Evolutionary conservation across 257 asterid genomes (phyloP).

Genomic region (Coffea canephora): DNA sequence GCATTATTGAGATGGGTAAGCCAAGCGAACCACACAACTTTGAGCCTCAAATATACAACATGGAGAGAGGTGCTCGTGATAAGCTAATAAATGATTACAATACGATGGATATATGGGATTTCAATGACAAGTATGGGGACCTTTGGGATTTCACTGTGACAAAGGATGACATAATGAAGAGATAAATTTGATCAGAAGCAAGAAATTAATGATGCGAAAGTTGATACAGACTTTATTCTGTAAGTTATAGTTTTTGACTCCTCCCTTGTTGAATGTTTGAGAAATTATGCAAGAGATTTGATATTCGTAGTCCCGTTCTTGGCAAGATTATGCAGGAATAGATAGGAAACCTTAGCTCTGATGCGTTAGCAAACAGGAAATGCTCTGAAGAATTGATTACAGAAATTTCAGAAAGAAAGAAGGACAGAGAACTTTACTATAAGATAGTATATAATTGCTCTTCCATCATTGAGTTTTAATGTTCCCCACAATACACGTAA

Average conservation of each 20-base stretch:
- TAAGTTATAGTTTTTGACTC: neutral
- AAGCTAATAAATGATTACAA: conserved; percentile 79
- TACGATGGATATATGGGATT: conserved; percentile 90
- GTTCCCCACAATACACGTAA: neutral
- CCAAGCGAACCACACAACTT: conserved; percentile 92
- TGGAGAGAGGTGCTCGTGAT: conserved; percentile 89
- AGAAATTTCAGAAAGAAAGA: neutral
- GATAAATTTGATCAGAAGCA: conserved; percentile 23
- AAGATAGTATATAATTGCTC: neutral
- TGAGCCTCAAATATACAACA: conserved; percentile 82
- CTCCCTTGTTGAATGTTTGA: neutral
- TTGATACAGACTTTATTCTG: neutral
- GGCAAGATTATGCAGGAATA: neutral
- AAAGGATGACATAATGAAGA: conserved; percentile 58
- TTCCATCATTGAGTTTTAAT: too few relatives aligned
- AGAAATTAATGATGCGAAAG: neutral
- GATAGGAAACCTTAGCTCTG: neutral
- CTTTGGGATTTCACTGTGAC: conserved; percentile 79
- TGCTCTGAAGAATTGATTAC: neutral
- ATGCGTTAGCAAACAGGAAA: neutral
- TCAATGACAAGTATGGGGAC: conserved; percentile 83
- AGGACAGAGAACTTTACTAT: neutral
- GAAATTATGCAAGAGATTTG: neutral
- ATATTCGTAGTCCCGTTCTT: neutral
- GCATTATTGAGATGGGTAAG: conserved; percentile 79